Evolutionary conservation across 164 flowering plant species (phyloP), one percentile per base, ranked within the genome.

Genomic region (grape (Vitis vinifera)): DNA sequence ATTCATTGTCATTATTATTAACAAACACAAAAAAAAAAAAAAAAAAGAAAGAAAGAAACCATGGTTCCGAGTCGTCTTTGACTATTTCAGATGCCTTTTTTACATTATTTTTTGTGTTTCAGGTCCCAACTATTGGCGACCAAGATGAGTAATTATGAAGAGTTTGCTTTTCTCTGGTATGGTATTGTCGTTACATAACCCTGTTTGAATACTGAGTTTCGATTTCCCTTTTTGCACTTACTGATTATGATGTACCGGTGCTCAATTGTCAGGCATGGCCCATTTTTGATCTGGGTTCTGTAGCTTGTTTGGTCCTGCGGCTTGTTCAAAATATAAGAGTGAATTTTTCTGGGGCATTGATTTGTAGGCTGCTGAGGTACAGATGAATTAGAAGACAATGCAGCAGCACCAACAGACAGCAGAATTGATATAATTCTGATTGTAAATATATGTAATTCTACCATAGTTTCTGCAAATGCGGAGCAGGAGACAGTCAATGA

Each of bases 61-160:
- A 23, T 23, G 27, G 27, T 23, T 23, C 27, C 27, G 0, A 0
- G 0, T 23, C 1, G 2, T 23, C 27, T 23, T 23, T 23, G 27
- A 23, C 27, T 23, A 23, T 23, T 23, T 23, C 27, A 23, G 27
- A 23, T 23, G 27, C 27, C 27, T 23, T 23, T 37, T 37, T 3
- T 59, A 52, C 2, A 27, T 60, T 50, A 37, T 74, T 14, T 10
- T 64, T 44, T 66, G 63, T 81, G 48, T 82, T 84, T 76, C 90
- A 90, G 93, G 77, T 75, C 84, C 85, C 49, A 78, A 75, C 68
- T 81, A 61, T 52, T 92, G 95, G 97, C 82, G 83, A 71, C 95
- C 97, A 71, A 85, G 92, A 80, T 89, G 81, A 80, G 16, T 29
- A 55, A 59, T 58, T 60, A 52, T 37, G 68, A 44, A 23, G 27